Conservation (phyloP, 257 asterid species). For the Vinca minor region DNA sequence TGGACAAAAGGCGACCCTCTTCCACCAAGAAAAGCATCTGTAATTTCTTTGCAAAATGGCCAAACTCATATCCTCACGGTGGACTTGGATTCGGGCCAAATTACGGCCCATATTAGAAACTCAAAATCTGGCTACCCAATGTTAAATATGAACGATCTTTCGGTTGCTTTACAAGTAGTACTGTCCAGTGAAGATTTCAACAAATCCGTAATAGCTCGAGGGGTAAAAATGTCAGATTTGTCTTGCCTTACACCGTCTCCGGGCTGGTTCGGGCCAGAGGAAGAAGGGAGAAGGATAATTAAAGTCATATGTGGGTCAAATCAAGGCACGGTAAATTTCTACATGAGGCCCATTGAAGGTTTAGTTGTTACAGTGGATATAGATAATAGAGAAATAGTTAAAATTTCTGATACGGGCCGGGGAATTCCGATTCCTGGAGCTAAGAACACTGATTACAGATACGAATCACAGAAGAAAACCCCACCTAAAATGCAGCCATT, state of each 20-base stretch:
- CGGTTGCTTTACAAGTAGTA: conserved; percentile 30
- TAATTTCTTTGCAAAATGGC: conserved; percentile 40
- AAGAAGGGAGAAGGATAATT: conserved; percentile 51
- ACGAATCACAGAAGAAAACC: conserved; percentile 16
- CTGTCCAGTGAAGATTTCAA: conserved; percentile 41
- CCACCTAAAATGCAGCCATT: conserved; percentile 34
- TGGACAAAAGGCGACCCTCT: conserved; percentile 45
- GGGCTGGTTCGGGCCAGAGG: conserved; percentile 61
- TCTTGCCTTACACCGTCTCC: conserved; percentile 63
- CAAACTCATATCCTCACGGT: conserved; percentile 48
- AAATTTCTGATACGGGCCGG: conserved; percentile 41
- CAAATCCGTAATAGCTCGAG: conserved; percentile 42
- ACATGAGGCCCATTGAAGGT: conserved; percentile 85
- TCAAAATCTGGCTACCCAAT: conserved; percentile 50
- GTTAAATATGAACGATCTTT: conserved; percentile 47
- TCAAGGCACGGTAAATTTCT: conserved; percentile 58
- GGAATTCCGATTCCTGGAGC: conserved; percentile 61
- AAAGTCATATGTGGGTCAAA: conserved; percentile 51
- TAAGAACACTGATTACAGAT: conserved; percentile 48
- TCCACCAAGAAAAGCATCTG: conserved; percentile 51
- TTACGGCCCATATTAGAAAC: conserved; percentile 35
- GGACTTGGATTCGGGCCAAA: conserved; percentile 44
- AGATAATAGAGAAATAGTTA: conserved; percentile 39
- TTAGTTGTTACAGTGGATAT: conserved; percentile 40
- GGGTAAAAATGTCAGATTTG: conserved; percentile 36